Evolutionary conservation across 2,329 filamentous ascomycete genomes (phyloP).

Genomic region (Colletotrichum lindemuthianum): DNA sequence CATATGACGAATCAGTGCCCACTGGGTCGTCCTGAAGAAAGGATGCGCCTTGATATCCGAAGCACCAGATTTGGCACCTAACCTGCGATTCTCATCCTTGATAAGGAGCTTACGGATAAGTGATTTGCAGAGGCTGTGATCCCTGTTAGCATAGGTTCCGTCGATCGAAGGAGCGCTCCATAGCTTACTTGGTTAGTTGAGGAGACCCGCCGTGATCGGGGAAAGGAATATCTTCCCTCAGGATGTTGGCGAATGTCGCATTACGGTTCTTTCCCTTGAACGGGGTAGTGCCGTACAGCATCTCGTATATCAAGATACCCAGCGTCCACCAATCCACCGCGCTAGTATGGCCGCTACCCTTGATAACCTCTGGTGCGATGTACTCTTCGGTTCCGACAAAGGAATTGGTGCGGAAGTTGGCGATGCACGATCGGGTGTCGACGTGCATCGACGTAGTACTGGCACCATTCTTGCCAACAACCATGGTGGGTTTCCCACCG

Average conservation of each 20-base stretch:
- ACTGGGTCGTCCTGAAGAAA: conserved; percentile 96
- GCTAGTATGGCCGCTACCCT: conserved; percentile 97
- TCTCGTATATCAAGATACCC: conserved; percentile 97
- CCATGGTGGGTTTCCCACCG: conserved; percentile 97
- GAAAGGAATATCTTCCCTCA: conserved; percentile 95
- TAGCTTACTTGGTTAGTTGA: conserved; percentile 84
- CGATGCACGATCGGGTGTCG: conserved; percentile 97
- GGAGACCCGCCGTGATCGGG: conserved; percentile 87
- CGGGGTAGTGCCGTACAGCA: conserved; percentile 97
- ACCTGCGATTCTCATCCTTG: conserved; percentile 93
- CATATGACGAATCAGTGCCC: conserved; percentile 96
- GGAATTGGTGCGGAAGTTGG: conserved; percentile 97
- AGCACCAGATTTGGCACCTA: conserved; percentile 93
- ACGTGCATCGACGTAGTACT: conserved; percentile 92
- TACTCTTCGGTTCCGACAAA: conserved; percentile 99
- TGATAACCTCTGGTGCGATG: conserved; percentile 98
- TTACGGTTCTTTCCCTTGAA: conserved; percentile 99
- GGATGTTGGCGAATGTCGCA: conserved; percentile 96
- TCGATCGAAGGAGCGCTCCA: background rate
- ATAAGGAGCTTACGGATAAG: conserved; percentile 96
- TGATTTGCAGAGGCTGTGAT: conserved; percentile 88
- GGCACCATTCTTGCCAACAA: conserved; percentile 87
- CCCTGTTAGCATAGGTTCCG: conserved; percentile 20
- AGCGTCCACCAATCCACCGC: conserved; percentile 99
- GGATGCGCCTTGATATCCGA: conserved; percentile 96